Evolutionary conservation across 164 flowering plant genomes (phyloP).

Genomic region (Magnolia sinica): DNA sequence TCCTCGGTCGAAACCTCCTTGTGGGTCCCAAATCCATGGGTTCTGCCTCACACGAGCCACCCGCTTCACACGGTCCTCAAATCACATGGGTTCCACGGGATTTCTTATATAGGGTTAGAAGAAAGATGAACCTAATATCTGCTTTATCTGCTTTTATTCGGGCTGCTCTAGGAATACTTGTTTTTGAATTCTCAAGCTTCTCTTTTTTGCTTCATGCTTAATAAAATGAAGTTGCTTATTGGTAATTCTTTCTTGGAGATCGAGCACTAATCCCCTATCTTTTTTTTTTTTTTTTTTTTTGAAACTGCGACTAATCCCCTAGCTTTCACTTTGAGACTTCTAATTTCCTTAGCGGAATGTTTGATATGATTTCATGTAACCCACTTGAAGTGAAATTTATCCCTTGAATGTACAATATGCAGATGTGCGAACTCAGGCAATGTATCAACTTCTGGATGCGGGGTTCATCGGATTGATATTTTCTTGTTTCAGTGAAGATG

Average conservation of each 20-base stretch:
- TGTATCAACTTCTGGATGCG: constrained; percentile 95
- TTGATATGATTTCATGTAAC: background rate
- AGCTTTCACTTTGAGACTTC: too few species aligned
- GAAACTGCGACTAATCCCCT: too few species aligned
- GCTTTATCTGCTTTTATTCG: background rate
- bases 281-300: too few species aligned
- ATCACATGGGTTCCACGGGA: too few species aligned
- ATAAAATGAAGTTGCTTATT: background rate
- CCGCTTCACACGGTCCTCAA: too few species aligned
- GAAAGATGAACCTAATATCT: background rate
- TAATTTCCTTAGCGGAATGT: background rate
- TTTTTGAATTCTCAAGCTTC: background rate
- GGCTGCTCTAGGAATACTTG: too few species aligned
- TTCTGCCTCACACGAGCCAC: too few species aligned
- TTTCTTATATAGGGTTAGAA: background rate
- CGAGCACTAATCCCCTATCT: too few species aligned
- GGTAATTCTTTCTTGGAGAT: background rate
- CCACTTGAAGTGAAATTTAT: constrained; percentile 10
- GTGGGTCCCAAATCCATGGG: too few species aligned
- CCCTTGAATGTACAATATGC: constrained; percentile 24
- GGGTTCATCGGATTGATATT: constrained; percentile 97
- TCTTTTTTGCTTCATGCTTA: background rate
- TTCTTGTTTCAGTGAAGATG: constrained; percentile 97
- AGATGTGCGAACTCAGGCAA: constrained; percentile 97
- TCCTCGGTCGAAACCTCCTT: too few species aligned